phyloP scores from a whole-genome alignment of 1,284 basidiomycete genomes.

The Rhodotorula sp. region DNA sequence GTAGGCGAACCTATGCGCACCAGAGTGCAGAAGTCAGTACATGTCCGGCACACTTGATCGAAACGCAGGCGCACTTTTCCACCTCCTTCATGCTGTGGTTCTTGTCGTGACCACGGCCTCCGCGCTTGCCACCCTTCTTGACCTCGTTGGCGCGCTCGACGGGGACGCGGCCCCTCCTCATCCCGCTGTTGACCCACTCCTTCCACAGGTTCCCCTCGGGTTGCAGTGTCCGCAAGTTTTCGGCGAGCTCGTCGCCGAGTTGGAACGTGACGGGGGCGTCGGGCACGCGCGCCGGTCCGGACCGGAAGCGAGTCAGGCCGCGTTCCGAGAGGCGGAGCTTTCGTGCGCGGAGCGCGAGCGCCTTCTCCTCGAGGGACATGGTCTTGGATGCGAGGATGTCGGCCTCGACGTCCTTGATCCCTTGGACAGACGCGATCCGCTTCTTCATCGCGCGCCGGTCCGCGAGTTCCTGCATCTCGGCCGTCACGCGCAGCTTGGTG shows the following conservation, averaged over 20 bases:
- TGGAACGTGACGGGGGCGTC: slow-evolving; percentile 75
- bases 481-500: slow-evolving; percentile 65
- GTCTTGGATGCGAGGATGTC: slow-evolving; percentile 53
- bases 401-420: slow-evolving; percentile 58
- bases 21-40: background rate
- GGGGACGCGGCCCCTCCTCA: slow-evolving; percentile 42
- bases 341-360: slow-evolving; percentile 49
- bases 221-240: slow-evolving; percentile 79
- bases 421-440: slow-evolving; percentile 59
- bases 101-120: slow-evolving; percentile 40
- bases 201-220: slow-evolving; percentile 45
- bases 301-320: slow-evolving; percentile 61
- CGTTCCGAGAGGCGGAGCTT: slow-evolving; percentile 54
- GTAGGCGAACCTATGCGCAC: slow-evolving; percentile 10
- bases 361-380: slow-evolving; percentile 52
- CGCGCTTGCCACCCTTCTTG: slow-evolving; percentile 40
- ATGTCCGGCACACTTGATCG: background rate
- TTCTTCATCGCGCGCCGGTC: slow-evolving; percentile 57
- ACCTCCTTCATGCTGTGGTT: slow-evolving; percentile 26
- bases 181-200: slow-evolving; percentile 42
- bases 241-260: slow-evolving; percentile 84
- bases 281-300: slow-evolving; percentile 70
- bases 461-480: slow-evolving; percentile 44
- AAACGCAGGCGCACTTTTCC: slow-evolving; percentile 27
- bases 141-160: slow-evolving; percentile 42